Conservation (phyloP, 2,329 filamentous ascomycete species). For the Epichloe elymi region DNA sequence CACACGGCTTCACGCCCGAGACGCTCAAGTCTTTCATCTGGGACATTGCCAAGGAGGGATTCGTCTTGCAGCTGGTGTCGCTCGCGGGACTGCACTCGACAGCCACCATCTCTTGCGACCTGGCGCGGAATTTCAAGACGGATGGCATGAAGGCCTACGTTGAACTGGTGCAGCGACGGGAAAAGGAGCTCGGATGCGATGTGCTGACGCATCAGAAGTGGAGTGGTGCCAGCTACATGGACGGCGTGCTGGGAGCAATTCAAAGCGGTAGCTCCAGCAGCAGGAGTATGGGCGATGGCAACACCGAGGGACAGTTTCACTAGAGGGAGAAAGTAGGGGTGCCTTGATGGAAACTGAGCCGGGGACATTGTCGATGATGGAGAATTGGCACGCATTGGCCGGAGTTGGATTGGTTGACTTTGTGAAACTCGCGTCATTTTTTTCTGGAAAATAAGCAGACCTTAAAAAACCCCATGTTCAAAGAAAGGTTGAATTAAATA, state of each 20-base stretch:
- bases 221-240: conserved; percentile 59
- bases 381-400: neutral
- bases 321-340: conserved; percentile 7
- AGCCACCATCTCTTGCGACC: conserved; percentile 53
- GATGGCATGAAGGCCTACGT: conserved; percentile 97
- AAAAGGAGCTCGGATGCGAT: conserved; percentile 84
- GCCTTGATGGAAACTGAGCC: neutral
- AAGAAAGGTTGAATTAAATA: no score
- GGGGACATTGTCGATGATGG: neutral
- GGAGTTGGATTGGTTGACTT: conserved; percentile 2
- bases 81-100: conserved; percentile 54
- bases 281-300: conserved; percentile 90
- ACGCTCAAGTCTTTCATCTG: conserved; percentile 86
- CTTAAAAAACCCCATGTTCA: no score
- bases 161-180: conserved; percentile 75
- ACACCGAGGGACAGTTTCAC: conserved; percentile 63
- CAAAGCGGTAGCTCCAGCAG: conserved; percentile 82
- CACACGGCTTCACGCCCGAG: conserved; percentile 75
- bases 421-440: neutral
- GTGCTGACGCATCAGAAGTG: conserved; percentile 93
- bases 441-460: neutral
- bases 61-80: conserved; percentile 54
- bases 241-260: conserved; percentile 79
- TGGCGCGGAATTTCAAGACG: conserved; percentile 70
- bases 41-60: conserved; percentile 86